Conservation (phyloP, 371 early-diverging fungal species). For the Zopfochytrium polystomum region DNA sequence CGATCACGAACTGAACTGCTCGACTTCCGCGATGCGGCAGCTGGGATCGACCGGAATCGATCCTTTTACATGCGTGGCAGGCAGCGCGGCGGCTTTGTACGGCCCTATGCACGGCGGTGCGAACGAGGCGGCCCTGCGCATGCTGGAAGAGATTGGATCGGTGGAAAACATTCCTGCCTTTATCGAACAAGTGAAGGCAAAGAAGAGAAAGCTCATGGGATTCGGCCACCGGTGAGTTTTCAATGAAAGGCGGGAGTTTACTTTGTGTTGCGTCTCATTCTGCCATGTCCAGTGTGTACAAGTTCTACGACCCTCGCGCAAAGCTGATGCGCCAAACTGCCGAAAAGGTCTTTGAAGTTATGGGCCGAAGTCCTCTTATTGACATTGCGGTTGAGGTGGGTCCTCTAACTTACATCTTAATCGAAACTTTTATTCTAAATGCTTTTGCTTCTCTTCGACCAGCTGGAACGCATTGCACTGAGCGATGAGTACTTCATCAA, state of each 20-base stretch:
- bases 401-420: neutral
- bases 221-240: slow-evolving; percentile 41
- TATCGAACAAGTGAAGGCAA: slow-evolving; percentile 52
- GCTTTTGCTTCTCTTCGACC: neutral
- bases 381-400: slow-evolving; percentile 57
- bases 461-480: slow-evolving; percentile 56
- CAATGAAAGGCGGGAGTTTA: neutral
- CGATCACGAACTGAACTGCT: slow-evolving; percentile 56
- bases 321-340: slow-evolving; percentile 37
- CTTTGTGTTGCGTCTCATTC: neutral
- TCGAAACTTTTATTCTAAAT: neutral
- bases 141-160: slow-evolving; percentile 64
- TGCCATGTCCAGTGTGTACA: slow-evolving; percentile 4
- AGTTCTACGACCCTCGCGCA: slow-evolving; percentile 28
- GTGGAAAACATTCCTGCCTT: slow-evolving; percentile 51
- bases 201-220: slow-evolving; percentile 60
- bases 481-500: slow-evolving; percentile 63
- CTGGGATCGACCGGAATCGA: slow-evolving; percentile 58
- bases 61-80: slow-evolving; percentile 49
- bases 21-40: slow-evolving; percentile 68
- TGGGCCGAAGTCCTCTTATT: slow-evolving; percentile 57
- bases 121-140: slow-evolving; percentile 56
- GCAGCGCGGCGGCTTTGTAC: slow-evolving; percentile 52
- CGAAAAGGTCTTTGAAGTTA: slow-evolving; percentile 54
- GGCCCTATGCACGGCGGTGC: slow-evolving; percentile 51